These are phyloP conservation scores for Suillus ampliporus DNA, from an alignment of 768 basidiomycete species.

Conservation along the genomic window DNA sequence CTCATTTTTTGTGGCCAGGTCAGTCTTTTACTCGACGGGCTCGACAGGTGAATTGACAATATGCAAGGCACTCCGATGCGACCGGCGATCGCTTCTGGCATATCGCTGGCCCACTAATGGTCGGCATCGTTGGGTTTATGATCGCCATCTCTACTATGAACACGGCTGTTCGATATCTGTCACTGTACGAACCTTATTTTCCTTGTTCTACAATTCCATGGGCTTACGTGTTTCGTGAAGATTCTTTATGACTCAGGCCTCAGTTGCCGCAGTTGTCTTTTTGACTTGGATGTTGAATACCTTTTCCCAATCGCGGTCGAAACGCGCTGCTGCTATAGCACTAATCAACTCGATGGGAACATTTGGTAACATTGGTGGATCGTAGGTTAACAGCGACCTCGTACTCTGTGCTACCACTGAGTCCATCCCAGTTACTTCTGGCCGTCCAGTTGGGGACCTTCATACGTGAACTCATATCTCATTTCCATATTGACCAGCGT, in stretches of 20 bases:
- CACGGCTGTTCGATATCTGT: slow-evolving; percentile 63
- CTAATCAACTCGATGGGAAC: slow-evolving; percentile 80
- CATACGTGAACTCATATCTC: slow-evolving; percentile 71
- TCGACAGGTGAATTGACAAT: slow-evolving; percentile 11
- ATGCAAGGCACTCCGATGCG: slow-evolving; percentile 70
- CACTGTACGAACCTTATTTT: slow-evolving; percentile 50
- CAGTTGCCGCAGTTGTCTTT: slow-evolving; percentile 72
- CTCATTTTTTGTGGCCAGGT: slow-evolving; percentile 62
- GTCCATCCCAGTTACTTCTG: slow-evolving; percentile 56
- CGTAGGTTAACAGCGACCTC: slow-evolving; percentile 51
- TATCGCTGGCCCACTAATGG: slow-evolving; percentile 54
- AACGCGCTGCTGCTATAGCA: slow-evolving; percentile 85
- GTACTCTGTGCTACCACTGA: background rate
- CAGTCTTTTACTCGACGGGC: background rate
- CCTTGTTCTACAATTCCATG: background rate
- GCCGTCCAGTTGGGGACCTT: slow-evolving; percentile 71
- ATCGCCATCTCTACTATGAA: slow-evolving; percentile 69
- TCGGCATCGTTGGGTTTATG: slow-evolving; percentile 70
- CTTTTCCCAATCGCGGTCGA: slow-evolving; percentile 79
- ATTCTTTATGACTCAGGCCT: slow-evolving; percentile 77
- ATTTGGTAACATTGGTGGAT: slow-evolving; percentile 81
- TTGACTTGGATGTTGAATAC: slow-evolving; percentile 56
- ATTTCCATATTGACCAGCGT: slow-evolving; percentile 69
- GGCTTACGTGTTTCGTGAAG: slow-evolving; percentile 38
- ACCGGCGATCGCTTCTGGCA: slow-evolving; percentile 76